Evolutionary conservation across 352 stramenopile species (phyloP).

Genomic region (Phytophthora niederhauseri): DNA sequence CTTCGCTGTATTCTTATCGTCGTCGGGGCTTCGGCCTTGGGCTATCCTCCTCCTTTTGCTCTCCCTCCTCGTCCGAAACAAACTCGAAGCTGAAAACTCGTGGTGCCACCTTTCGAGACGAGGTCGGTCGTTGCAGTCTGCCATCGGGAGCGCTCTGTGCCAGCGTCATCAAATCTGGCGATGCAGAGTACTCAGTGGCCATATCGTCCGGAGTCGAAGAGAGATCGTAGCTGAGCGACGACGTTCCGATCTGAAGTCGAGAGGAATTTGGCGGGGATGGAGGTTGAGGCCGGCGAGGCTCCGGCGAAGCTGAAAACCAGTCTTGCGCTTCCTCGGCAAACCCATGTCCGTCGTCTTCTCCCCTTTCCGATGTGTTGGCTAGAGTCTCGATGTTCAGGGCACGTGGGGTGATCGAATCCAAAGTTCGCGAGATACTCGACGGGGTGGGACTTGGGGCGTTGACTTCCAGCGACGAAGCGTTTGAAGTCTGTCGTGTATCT

Average conservation of each 20-base stretch:
- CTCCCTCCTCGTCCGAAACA: constrained; percentile 33
- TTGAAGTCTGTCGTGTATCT: neutral
- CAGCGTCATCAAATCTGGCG: constrained; percentile 22
- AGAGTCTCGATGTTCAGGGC: constrained; percentile 41
- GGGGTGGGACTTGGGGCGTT: constrained; percentile 6
- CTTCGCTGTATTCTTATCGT: constrained; percentile 13
- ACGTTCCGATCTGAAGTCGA: constrained; percentile 1
- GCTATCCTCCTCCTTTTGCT: constrained; percentile 21
- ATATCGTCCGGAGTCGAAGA: constrained; percentile 13
- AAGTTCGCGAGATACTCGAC: constrained; percentile 7
- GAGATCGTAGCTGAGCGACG: constrained; percentile 25
- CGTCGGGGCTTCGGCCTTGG: constrained; percentile 9
- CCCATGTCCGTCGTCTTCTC: constrained; percentile 5
- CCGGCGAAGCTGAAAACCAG: constrained; percentile 27
- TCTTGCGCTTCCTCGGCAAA: constrained; percentile 27
- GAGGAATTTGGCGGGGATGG: constrained; percentile 20
- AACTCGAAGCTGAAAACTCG: constrained; percentile 61
- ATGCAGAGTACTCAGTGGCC: constrained; percentile 20
- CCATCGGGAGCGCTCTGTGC: constrained; percentile 5
- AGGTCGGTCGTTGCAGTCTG: neutral
- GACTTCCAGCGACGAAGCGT: constrained; percentile 7
- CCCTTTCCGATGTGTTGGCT: constrained; percentile 3
- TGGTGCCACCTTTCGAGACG: constrained; percentile 22
- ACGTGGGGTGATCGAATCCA: constrained; percentile 17
- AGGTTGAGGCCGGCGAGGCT: constrained; percentile 3